A percentile compares a stretch with the other conserved stretches of the same genome.
Conservation (phyloP, 305 asterid species). For the Solanum aculeatissimum region DNA sequence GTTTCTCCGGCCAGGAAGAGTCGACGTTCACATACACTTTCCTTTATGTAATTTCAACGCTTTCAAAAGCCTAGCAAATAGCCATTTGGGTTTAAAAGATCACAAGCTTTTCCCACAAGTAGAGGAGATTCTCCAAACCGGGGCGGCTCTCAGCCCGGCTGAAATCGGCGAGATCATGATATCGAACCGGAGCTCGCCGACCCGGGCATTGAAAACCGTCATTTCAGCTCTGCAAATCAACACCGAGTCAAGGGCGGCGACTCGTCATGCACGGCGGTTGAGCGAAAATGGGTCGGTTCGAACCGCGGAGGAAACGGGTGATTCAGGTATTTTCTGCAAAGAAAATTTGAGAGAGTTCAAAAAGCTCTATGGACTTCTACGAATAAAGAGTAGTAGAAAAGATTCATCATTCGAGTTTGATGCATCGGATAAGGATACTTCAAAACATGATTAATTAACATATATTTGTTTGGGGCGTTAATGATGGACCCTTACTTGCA, state of each 20-base stretch:
- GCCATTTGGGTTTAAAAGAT: slow-evolving; percentile 68
- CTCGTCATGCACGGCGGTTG: slow-evolving; percentile 29
- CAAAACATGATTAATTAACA: background rate
- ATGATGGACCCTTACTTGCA: background rate
- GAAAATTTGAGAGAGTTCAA: slow-evolving; percentile 57
- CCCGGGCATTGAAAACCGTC: slow-evolving; percentile 67
- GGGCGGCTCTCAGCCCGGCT: slow-evolving; percentile 71
- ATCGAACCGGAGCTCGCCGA: slow-evolving; percentile 78
- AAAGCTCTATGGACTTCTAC: slow-evolving; percentile 59
- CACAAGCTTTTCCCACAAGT: slow-evolving; percentile 76
- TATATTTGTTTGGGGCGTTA: background rate
- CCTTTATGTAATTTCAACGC: slow-evolving; percentile 77
- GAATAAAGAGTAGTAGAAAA: slow-evolving; percentile 47
- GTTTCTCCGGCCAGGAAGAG: slow-evolving; percentile 74
- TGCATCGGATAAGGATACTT: slow-evolving; percentile 28
- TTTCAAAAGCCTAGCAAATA: slow-evolving; percentile 56
- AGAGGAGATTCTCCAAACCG: slow-evolving; percentile 68
- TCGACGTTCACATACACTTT: slow-evolving; percentile 74
- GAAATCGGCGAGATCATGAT: slow-evolving; percentile 86
- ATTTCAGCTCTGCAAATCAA: slow-evolving; percentile 61
- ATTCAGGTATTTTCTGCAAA: slow-evolving; percentile 20
- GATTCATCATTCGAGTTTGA: slow-evolving; percentile 38
- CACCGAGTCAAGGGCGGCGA: slow-evolving; percentile 17
- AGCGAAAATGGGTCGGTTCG: slow-evolving; percentile 36
- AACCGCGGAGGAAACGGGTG: slow-evolving; percentile 27